Percentiles rank a stretch among this genome's conserved stretches.
phyloP scores from a whole-genome alignment of 2,329 filamentous ascomycete species.

The Pyrenochaeta sp. region DNA sequence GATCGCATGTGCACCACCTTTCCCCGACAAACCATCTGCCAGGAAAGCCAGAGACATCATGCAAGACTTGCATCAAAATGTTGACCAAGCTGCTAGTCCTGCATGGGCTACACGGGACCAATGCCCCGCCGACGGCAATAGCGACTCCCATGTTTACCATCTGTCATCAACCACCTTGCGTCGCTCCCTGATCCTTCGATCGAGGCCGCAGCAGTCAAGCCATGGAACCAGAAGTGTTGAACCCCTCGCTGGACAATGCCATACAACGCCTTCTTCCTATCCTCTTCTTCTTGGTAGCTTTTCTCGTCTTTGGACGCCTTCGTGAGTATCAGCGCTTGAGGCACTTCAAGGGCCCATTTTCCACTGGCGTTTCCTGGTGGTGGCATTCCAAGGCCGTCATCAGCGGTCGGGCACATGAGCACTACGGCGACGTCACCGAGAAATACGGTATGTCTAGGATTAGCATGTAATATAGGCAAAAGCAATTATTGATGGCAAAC shows the following conservation, averaged over 20 bases:
- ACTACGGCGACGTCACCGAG: constrained; percentile 41
- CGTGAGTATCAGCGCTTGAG: constrained; percentile 40
- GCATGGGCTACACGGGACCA: neutral
- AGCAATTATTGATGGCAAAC: neutral
- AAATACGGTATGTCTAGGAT: constrained; percentile 37
- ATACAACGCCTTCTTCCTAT: constrained; percentile 20
- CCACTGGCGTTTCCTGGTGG: constrained; percentile 40
- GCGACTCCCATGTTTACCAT: neutral
- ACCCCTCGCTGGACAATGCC: constrained; percentile 14
- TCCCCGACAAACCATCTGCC: constrained; percentile 7
- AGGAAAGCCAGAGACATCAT: neutral
- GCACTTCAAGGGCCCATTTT: constrained; percentile 41
- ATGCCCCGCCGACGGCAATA: neutral
- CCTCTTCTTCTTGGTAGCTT: constrained; percentile 19
- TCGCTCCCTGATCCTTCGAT: neutral
- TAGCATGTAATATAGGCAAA: neutral
- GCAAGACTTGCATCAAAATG: constrained; percentile 1
- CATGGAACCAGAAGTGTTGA: constrained; percentile 20
- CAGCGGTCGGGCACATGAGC: constrained; percentile 30
- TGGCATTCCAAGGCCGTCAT: constrained; percentile 44
- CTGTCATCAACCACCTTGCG: neutral
- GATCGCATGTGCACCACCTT: constrained; percentile 3
- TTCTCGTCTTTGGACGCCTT: constrained; percentile 25
- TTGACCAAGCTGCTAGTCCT: neutral
- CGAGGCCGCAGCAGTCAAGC: constrained; percentile 2